Base-by-base conservation (phyloP, 495 filamentous ascomycete species). In the Trichoderma parareesei region DNA sequence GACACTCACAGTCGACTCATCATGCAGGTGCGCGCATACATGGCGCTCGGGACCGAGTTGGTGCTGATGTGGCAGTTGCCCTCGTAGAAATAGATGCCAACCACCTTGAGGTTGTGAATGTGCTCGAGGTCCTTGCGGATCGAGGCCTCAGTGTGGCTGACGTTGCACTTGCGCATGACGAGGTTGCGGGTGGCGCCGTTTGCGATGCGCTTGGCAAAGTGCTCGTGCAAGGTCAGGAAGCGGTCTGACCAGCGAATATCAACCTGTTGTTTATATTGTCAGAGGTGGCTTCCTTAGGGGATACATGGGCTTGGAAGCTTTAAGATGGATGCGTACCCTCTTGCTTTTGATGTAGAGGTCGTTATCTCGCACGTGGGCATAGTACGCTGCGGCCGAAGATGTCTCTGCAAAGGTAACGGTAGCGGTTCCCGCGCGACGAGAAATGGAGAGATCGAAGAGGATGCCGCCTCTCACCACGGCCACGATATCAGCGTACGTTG, bases 111-210 rank as follows among this genome's bases (percentile, higher is more conserved):
- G 68, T 90, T 90, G 72, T 92, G 84, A 67, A 95, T 93, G 70
- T 94, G 91, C 16, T 93, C 88, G 49, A 93, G 75, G 68, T 96
- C 88, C 5, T 88, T 83, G 2, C 89, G 85, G 55, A 96, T 84
- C 5, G 77, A 70, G 4, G 79, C 75, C 64, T 88, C 87, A 0
- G 87, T 91, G 65, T 91, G 80, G 61, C 77, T 81, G 40, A 75
- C 71, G 55, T 81, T 77, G 37, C 81, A 82, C 8, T 82, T 82
- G 67, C 78, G 81, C 57, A 95, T 79, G 43, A 91, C 74, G 33
- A 96, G 72, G 69, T 93, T 93, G 63, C 91, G 87, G 53, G 85
- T 88, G n/a, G 88, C 89, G n/a, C 91, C 91, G 46, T 76, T 80
- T 48, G 76, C 75, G 55, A 92, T 85, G 72, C 89, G 88, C 70